Base-by-base conservation (phyloP, 768 basidiomycete genomes). In the Coprinopsis sp. region DNA sequence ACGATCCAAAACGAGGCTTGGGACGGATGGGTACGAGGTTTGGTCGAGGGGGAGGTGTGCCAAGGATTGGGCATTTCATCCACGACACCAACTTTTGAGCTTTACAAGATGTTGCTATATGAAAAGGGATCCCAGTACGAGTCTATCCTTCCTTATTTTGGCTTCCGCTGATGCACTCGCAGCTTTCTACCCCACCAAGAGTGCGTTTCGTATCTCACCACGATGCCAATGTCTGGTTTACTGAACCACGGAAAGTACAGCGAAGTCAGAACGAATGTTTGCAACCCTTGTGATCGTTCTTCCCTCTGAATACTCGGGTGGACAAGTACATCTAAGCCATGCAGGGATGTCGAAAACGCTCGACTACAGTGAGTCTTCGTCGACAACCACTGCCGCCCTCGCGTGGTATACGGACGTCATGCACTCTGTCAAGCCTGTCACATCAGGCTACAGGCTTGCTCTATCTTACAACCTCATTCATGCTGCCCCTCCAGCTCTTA, bases 111-210 rank as follows among this genome's bases (percentile, higher is more conserved):
- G 2, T 58, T 77, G 4, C 52, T 78, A 13, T 76, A 76, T 43
- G 70, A 77, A 51, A 59, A 59, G 0, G 73, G 75, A 22, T 76
- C 75, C 4, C 73, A 74, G 76, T 79, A n/a, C n/a, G 44, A 51
- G 73, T 65, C 5, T 21, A 36, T 46, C 24, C n/a, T 36, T 24
- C 39, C 31, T 23, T 25, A 5, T 28, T 23, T 28, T 42, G 19
- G 21, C 23, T 30, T 28, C 44, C 45, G 46, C 47, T 21, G 39
- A 44, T 28, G 23, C 4, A 45, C 10, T 41, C 12, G 19, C 42
- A 73, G 74, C 41, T 75, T 77, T 53, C 52, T 71, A 6, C 64
- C 70, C 6, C 74, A 77, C 51, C 68, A 70, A 55, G 74, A 76
- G 74, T 76, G 53, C 23, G 71, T 56, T 6, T 4, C n/a, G 14